Evolutionary conservation across 768 basidiomycete species (phyloP).

Genomic region (Boletus reticuloceps): DNA sequence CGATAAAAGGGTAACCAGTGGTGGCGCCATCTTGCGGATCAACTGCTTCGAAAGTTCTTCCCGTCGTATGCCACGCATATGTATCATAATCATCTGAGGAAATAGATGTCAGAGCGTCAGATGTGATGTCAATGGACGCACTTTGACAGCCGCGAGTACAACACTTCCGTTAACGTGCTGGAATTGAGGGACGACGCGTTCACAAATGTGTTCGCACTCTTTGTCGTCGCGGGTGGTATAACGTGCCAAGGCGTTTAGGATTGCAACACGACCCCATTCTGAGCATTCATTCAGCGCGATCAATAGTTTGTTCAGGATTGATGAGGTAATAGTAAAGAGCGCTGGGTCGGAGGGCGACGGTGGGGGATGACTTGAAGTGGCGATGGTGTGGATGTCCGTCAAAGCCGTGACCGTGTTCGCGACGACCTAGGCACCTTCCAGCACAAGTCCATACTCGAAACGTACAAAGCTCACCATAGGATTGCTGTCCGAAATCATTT

Average conservation of each 20-base stretch:
- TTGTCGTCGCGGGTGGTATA: slow-evolving; percentile 85
- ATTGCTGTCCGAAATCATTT: no score
- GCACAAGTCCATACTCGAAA: not conserved
- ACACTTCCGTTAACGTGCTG: slow-evolving; percentile 97
- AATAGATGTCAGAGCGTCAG: not conserved
- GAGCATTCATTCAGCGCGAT: slow-evolving; percentile 98
- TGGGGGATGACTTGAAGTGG: slow-evolving; percentile 49
- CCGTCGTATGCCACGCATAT: slow-evolving; percentile 77
- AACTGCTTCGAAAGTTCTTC: slow-evolving; percentile 86
- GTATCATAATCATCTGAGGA: slow-evolving; percentile 91
- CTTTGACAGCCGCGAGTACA: slow-evolving; percentile 93
- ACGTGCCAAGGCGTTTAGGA: slow-evolving; percentile 81
- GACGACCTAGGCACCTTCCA: slow-evolving; percentile 65
- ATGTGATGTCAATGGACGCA: slow-evolving; percentile 29
- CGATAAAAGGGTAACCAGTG: slow-evolving; percentile 90
- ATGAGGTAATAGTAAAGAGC: slow-evolving; percentile 78
- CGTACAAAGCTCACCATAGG: slow-evolving; percentile 64
- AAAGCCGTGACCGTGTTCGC: slow-evolving; percentile 94
- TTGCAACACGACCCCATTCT: slow-evolving; percentile 97
- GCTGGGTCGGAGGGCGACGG: slow-evolving; percentile 58
- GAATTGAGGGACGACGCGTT: slow-evolving; percentile 94
- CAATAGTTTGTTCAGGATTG: slow-evolving; percentile 83
- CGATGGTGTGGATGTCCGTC: slow-evolving; percentile 84
- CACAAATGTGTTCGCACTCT: slow-evolving; percentile 98
- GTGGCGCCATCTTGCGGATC: slow-evolving; percentile 96